These are phyloP conservation scores for Cyathus striatus DNA, from an alignment of 768 basidiomycete species.

Conservation along the genomic window DNA sequence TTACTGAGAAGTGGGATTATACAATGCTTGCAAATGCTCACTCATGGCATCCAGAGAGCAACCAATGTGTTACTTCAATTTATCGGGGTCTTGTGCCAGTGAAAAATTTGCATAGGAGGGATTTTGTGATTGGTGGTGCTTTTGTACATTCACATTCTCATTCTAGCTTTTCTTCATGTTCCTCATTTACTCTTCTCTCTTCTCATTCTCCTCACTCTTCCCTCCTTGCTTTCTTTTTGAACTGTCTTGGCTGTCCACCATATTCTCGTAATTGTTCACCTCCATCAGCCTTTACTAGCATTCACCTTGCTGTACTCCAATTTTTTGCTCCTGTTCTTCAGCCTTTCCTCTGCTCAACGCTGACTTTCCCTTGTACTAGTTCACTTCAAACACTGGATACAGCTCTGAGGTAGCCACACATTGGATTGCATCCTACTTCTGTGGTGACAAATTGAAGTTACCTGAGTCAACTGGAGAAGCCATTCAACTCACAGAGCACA, in stretches of 20 bases:
- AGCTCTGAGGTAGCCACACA: slow-evolving; percentile 49
- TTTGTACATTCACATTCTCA: slow-evolving; percentile 31
- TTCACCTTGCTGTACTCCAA: background rate
- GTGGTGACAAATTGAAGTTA: slow-evolving; percentile 44
- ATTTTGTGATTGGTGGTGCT: slow-evolving; percentile 64
- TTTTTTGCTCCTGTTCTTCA: too few relatives aligned
- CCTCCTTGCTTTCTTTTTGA: background rate
- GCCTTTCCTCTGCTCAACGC: too few relatives aligned
- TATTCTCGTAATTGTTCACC: too few relatives aligned
- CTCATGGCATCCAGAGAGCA: slow-evolving; percentile 17
- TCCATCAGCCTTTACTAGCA: too few relatives aligned
- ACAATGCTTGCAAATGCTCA: slow-evolving; percentile 36
- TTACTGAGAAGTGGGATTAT: slow-evolving; percentile 28
- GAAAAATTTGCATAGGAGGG: slow-evolving; percentile 45
- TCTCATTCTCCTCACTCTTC: background rate
- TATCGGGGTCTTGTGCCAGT: slow-evolving; percentile 61
- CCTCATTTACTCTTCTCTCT: background rate
- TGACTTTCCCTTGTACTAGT: too few relatives aligned
- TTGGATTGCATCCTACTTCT: slow-evolving; percentile 64
- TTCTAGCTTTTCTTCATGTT: background rate
- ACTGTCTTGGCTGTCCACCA: too few relatives aligned
- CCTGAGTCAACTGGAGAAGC: slow-evolving; percentile 45
- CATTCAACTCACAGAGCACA: slow-evolving; percentile 30
- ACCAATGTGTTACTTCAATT: slow-evolving; percentile 40
- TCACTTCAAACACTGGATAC: slow-evolving; percentile 51